Percentiles rank a stretch among this genome's conserved stretches.
phyloP scores from a whole-genome alignment of 345 rosid genomes.

The Mercurialis annua region DNA sequence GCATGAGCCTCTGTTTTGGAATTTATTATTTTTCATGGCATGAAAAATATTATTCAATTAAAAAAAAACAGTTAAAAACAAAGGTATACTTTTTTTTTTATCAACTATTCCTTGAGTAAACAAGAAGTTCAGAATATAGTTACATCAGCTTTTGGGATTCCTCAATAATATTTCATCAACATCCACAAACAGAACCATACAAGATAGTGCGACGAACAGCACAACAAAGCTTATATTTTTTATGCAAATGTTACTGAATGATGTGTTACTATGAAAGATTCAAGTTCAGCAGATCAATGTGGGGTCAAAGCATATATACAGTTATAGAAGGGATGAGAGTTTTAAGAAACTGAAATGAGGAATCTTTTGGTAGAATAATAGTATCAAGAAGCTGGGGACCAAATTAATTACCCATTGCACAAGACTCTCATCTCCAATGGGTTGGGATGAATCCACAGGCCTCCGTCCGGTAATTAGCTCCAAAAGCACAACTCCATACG shows the following conservation, averaged over 20 bases:
- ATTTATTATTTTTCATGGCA: not conserved
- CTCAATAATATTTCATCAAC: not conserved
- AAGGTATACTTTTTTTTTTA: not conserved
- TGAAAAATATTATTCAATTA: not conserved
- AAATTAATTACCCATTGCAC: constrained; percentile 80
- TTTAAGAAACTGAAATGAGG: not conserved
- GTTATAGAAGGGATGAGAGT: not conserved
- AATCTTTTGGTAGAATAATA: not conserved
- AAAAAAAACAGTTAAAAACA: not conserved
- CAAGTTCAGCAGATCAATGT: constrained; percentile 8
- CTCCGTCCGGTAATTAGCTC: constrained; percentile 95
- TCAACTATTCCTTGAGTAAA: not conserved
- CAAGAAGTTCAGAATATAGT: not conserved
- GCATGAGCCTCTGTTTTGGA: not conserved
- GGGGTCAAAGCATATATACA: constrained; percentile 3
- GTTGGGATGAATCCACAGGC: constrained; percentile 88
- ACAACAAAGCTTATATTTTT: not conserved
- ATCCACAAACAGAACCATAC: not conserved
- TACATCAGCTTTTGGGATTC: not conserved
- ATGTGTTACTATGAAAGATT: not conserved
- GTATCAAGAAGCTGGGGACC: constrained; percentile 4
- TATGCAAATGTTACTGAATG: not conserved
- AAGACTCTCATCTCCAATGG: constrained; percentile 91
- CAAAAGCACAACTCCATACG: constrained; percentile 88
- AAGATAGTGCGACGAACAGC: not conserved